A percentile compares a stretch with the other conserved stretches of the same genome.
Conservation (phyloP, 1,284 basidiomycete species). For the Hortiboletus rubellus region DNA sequence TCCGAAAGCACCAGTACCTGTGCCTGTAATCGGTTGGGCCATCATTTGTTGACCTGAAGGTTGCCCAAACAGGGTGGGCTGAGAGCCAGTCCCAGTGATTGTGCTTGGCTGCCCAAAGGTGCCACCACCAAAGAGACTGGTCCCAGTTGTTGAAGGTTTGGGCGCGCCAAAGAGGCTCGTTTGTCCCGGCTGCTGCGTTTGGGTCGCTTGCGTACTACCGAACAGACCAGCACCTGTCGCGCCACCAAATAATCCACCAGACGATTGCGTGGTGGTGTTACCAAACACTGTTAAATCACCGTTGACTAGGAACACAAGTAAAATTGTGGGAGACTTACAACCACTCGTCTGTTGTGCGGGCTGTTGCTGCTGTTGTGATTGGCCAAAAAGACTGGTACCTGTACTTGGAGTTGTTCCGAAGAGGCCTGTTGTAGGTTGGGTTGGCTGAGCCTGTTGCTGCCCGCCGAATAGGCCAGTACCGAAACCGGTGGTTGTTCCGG, state of each 20-base stretch:
- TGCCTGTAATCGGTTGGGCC: constrained; percentile 32
- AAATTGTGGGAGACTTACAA: constrained; percentile 24
- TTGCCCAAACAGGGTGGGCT: constrained; percentile 45
- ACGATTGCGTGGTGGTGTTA: constrained; percentile 23
- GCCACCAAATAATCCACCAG: constrained; percentile 37
- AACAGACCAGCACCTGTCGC: constrained; percentile 45
- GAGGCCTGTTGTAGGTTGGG: constrained; percentile 37
- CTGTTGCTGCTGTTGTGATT: constrained; percentile 34
- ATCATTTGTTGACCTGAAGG: constrained; percentile 39
- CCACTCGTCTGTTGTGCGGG: constrained; percentile 36
- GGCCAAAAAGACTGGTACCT: constrained; percentile 43
- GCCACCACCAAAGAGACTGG: constrained; percentile 27
- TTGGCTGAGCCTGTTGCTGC: constrained; percentile 34
- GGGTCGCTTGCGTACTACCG: constrained; percentile 40
- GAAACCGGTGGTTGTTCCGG: constrained; percentile 28
- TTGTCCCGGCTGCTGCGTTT: constrained; percentile 36
- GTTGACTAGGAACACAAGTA: constrained; percentile 2
- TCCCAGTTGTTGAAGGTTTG: constrained; percentile 36
- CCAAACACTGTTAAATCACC: constrained; percentile 27
- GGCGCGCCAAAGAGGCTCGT: constrained; percentile 36
- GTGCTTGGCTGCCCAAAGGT: constrained; percentile 38
- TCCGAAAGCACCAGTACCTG: constrained; percentile 35
- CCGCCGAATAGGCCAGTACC: constrained; percentile 27
- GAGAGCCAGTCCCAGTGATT: constrained; percentile 32
- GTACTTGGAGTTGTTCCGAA: constrained; percentile 35